Evolutionary conservation across 805 yeast genomes (phyloP).

Genomic region (Candida sithepensis): DNA sequence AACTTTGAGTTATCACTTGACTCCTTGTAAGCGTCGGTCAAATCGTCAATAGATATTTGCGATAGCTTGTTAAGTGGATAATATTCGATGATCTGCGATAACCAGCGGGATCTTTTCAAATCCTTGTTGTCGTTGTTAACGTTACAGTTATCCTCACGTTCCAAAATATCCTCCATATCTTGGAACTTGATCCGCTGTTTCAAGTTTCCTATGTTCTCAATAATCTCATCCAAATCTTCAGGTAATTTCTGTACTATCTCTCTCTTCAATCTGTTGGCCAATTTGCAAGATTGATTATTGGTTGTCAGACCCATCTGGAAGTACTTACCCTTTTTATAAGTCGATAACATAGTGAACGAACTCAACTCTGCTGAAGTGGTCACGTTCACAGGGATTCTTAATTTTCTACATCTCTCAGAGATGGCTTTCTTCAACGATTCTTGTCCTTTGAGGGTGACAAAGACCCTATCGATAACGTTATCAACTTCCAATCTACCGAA

Average conservation of each 20-base stretch:
- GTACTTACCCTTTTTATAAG: conserved; percentile 58
- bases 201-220: conserved; percentile 65
- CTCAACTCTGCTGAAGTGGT: conserved; percentile 70
- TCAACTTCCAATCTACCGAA: conserved; percentile 65
- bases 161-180: conserved; percentile 37
- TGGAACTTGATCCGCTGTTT: conserved; percentile 52
- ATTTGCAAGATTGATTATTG: conserved; percentile 82
- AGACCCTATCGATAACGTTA: conserved; percentile 69
- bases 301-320: conserved; percentile 84
- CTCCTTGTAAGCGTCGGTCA: conserved; percentile 33
- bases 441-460: conserved; percentile 43
- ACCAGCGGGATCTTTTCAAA: conserved; percentile 71
- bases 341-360: conserved; percentile 72
- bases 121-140: conserved; percentile 50
- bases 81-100: conserved; percentile 86
- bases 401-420: conserved; percentile 47
- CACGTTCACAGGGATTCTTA: conserved; percentile 80
- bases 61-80: conserved; percentile 71
- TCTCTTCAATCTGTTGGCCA: conserved; percentile 76
- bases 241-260: conserved; percentile 69
- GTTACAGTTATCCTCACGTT: conserved; percentile 30
- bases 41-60: conserved; percentile 54
- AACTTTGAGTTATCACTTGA: background rate
- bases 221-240: conserved; percentile 60
- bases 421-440: conserved; percentile 37